These are phyloP conservation scores for Linum tenue DNA, from an alignment of 345 rosid species.

Conservation along the genomic window DNA sequence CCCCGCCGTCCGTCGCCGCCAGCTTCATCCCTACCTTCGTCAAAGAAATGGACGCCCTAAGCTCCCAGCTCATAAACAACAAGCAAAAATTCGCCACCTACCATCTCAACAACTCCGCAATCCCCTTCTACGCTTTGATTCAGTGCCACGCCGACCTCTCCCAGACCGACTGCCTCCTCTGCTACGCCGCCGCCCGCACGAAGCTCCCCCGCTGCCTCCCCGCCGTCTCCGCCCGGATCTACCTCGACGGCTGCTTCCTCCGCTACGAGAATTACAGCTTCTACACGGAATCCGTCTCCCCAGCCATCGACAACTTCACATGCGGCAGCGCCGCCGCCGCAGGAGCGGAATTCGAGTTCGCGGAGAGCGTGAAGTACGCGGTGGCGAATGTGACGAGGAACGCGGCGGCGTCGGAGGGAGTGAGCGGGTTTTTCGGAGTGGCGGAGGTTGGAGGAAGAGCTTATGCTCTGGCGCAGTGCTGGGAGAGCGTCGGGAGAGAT, in stretches of 20 bases:
- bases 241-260: constrained; percentile 58
- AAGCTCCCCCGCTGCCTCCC: constrained; percentile 52
- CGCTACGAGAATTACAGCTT: constrained; percentile 48
- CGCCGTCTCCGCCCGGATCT: constrained; percentile 35
- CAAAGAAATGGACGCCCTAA: constrained; percentile 32
- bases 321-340: constrained; percentile 20
- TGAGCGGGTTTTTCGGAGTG: constrained; percentile 9
- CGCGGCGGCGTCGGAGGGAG: neutral
- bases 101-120: constrained; percentile 13
- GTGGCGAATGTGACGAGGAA: neutral
- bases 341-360: neutral
- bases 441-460: constrained; percentile 10
- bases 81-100: constrained; percentile 28
- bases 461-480: constrained; percentile 29
- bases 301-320: constrained; percentile 19
- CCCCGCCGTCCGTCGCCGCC: neutral
- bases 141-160: constrained; percentile 61
- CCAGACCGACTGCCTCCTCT: constrained; percentile 52
- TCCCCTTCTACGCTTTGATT: constrained; percentile 29
- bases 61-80: constrained; percentile 15
- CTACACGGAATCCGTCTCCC: constrained; percentile 32
- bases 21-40: constrained; percentile 33
- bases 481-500: constrained; percentile 18
- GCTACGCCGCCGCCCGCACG: constrained; percentile 45
- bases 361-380: neutral